Conservation (phyloP, 805 yeast genomes). For the Myxozyma udenii region DNA sequence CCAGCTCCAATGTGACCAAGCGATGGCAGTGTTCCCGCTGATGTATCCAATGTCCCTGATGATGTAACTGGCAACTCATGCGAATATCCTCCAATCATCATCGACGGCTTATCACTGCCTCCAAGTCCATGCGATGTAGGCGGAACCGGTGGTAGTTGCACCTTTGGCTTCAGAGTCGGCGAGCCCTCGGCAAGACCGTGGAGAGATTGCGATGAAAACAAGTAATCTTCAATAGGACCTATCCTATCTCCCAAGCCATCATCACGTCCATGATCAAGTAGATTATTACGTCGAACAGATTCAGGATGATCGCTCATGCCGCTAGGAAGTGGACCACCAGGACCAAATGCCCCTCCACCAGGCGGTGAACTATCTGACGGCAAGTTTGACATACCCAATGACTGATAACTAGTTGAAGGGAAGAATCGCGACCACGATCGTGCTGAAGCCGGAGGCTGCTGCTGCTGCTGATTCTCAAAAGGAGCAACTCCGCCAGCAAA, state of each 20-base stretch:
- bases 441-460: background rate
- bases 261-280: too few relatives aligned
- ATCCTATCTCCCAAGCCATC: slow-evolving; percentile 2
- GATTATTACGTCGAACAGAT: too few relatives aligned
- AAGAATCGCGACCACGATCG: slow-evolving; percentile 24
- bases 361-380: slow-evolving; percentile 4
- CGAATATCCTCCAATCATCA: background rate
- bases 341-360: slow-evolving; percentile 1
- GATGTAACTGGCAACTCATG: background rate
- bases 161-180: slow-evolving; percentile 19
- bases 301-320: too few relatives aligned
- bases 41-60: background rate
- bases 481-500: background rate
- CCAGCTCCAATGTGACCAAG: slow-evolving; percentile 13
- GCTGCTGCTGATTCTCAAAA: background rate
- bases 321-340: too few relatives aligned
- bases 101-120: background rate
- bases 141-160: slow-evolving; percentile 18
- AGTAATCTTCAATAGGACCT: slow-evolving; percentile 5
- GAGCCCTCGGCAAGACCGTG: slow-evolving; percentile 24
- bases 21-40: background rate
- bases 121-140: background rate
- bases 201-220: slow-evolving; percentile 21
- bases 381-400: background rate
- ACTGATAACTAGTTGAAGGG: slow-evolving; percentile 15